Evolutionary conservation across 2,329 filamentous ascomycete species (phyloP).

Genomic region (Cladosporium sp.): DNA sequence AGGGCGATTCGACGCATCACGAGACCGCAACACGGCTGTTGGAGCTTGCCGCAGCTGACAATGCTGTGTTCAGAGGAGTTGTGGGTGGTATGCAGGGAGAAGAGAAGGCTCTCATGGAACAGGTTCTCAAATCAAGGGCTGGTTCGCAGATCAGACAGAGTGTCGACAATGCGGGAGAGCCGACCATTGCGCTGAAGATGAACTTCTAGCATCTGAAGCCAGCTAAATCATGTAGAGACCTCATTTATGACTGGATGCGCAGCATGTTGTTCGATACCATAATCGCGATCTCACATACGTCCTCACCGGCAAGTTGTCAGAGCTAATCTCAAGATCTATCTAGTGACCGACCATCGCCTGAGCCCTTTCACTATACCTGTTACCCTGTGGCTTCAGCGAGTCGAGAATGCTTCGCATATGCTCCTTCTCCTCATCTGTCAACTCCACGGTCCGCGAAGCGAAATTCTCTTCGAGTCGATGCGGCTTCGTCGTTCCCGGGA

Average conservation of each 20-base stretch:
- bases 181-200: slow-evolving; percentile 92
- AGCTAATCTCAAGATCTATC: not conserved
- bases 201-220: slow-evolving; percentile 55
- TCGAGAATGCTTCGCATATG: slow-evolving; percentile 2
- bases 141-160: slow-evolving; percentile 42
- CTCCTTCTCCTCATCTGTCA: slow-evolving; percentile 24
- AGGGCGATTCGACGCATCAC: slow-evolving; percentile 45
- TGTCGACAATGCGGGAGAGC: slow-evolving; percentile 49
- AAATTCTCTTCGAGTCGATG: slow-evolving; percentile 61
- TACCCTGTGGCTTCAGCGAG: slow-evolving; percentile 28
- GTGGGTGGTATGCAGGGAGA: slow-evolving; percentile 67
- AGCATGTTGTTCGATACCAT: too few species aligned
- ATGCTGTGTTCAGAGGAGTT: slow-evolving; percentile 66
- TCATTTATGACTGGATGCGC: too few species aligned
- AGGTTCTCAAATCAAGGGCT: slow-evolving; percentile 48
- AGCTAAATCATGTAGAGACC: too few species aligned
- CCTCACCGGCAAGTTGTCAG: too few species aligned
- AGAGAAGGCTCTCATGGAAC: slow-evolving; percentile 71
- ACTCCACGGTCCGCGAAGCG: slow-evolving; percentile 48
- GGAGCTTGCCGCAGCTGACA: slow-evolving; percentile 74
- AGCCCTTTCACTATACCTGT: slow-evolving; percentile 28
- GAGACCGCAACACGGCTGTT: slow-evolving; percentile 75
- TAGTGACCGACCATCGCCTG: slow-evolving; percentile 14
- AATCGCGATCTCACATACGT: too few species aligned
- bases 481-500: slow-evolving; percentile 59